Conservation (phyloP, 305 asterid species). For the Fraxinus platypoda region DNA sequence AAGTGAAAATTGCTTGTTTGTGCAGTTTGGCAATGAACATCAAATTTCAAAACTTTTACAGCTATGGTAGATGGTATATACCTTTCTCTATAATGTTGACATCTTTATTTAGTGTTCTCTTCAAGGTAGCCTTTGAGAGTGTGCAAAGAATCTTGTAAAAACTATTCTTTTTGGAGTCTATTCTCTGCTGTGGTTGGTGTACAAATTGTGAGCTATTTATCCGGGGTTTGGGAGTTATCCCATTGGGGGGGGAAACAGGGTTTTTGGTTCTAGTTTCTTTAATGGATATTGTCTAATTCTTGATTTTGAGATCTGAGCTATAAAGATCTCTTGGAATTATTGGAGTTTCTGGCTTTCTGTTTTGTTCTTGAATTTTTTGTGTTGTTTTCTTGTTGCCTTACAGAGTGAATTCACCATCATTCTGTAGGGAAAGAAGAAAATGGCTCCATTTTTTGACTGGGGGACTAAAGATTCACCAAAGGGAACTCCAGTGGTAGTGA, state of each 20-base stretch:
- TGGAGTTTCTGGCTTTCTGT: background rate
- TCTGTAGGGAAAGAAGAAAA: constrained; percentile 22
- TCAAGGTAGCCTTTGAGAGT: constrained; percentile 39
- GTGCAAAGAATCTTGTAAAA: constrained; percentile 54
- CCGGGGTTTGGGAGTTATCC: constrained; percentile 12
- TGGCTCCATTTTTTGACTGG: constrained; percentile 65
- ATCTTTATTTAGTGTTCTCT: constrained; percentile 30
- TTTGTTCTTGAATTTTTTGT: constrained; percentile 7
- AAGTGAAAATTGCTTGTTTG: constrained; percentile 9
- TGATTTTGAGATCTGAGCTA: constrained; percentile 33
- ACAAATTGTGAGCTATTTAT: constrained; percentile 31
- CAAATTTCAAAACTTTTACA: constrained; percentile 19
- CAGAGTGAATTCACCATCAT: background rate
- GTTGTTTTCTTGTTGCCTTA: background rate
- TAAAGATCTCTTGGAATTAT: constrained; percentile 17
- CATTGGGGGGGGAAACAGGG: background rate
- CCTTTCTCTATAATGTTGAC: constrained; percentile 47
- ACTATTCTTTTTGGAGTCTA: constrained; percentile 21
- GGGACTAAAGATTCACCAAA: constrained; percentile 34
- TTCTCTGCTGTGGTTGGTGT: constrained; percentile 12
- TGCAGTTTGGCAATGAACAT: constrained; percentile 2
- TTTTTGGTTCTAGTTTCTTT: constrained; percentile 5
- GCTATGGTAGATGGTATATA: constrained; percentile 35
- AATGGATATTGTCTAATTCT: constrained; percentile 28
- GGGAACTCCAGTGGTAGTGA: constrained; percentile 64